Conservation (phyloP, 148 eudicot species). For the Polygonum maritimum region DNA sequence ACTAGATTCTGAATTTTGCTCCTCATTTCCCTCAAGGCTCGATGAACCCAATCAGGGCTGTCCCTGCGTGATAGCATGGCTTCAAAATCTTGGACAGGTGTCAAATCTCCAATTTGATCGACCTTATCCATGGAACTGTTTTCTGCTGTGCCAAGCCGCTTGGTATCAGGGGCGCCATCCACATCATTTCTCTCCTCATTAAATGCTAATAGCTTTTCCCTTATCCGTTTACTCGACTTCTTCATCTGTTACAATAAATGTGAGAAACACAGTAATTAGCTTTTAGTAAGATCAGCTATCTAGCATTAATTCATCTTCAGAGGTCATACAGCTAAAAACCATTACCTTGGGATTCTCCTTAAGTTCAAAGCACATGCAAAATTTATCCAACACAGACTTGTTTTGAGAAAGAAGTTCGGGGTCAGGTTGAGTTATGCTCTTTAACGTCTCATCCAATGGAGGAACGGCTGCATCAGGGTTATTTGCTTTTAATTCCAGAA, state of each 20-base stretch:
- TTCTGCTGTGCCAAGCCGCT: slow-evolving; percentile 23
- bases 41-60: slow-evolving; percentile 63
- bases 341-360: slow-evolving; percentile 79
- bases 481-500: slow-evolving; percentile 71
- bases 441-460: slow-evolving; percentile 77
- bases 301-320: background rate
- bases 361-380: slow-evolving; percentile 59
- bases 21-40: slow-evolving; percentile 67
- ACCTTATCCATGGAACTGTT: slow-evolving; percentile 30
- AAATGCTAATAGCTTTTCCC: slow-evolving; percentile 65
- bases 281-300: background rate
- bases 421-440: slow-evolving; percentile 69
- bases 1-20: slow-evolving; percentile 48
- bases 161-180: slow-evolving; percentile 23
- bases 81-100: slow-evolving; percentile 85
- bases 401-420: slow-evolving; percentile 52
- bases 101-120: slow-evolving; percentile 53
- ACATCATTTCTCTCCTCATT: slow-evolving; percentile 40
- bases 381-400: slow-evolving; percentile 54
- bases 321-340: background rate
- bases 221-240: slow-evolving; percentile 55
- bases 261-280: background rate
- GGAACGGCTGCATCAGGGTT: slow-evolving; percentile 74
- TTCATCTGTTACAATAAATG: slow-evolving; percentile 50
- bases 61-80: slow-evolving; percentile 90